Conservation (phyloP, 2,329 filamentous ascomycete genomes). For the Aspergillus sp. region DNA sequence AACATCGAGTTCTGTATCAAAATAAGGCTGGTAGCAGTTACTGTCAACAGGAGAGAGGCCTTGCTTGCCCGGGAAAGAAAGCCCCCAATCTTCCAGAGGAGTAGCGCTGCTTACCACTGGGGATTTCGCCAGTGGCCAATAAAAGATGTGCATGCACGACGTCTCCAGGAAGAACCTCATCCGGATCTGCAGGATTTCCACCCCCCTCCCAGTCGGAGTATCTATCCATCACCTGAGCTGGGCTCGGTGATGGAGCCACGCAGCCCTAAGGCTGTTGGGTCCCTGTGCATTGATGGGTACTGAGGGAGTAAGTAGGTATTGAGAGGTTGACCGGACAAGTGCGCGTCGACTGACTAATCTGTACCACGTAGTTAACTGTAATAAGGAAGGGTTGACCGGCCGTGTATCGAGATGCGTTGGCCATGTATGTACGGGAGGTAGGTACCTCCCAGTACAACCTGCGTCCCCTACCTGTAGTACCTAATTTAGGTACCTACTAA, state of each 20-base stretch:
- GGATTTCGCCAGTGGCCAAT: neutral
- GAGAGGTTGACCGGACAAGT: no score
- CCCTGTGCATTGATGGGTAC: no score
- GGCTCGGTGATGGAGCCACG: neutral
- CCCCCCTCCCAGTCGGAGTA: neutral
- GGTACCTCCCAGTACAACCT: no score
- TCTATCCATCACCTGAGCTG: neutral
- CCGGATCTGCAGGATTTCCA: neutral
- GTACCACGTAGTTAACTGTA: no score
- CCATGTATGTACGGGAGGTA: no score
- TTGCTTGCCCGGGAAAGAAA: neutral
- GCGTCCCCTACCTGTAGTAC: no score
- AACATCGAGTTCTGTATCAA: no score
- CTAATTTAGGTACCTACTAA: no score
- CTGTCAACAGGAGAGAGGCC: neutral
- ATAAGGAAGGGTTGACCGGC: no score
- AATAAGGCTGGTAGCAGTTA: neutral
- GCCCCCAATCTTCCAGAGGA: neutral
- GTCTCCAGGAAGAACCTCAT: neutral
- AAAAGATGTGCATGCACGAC: neutral
- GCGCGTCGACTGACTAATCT: no score
- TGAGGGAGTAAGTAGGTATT: no score
- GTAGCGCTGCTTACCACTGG: neutral
- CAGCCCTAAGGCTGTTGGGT: neutral
- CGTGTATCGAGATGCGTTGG: no score